Base-by-base conservation (phyloP, 1,139 yeast species). In the Martiniozyma asiatica region DNA sequence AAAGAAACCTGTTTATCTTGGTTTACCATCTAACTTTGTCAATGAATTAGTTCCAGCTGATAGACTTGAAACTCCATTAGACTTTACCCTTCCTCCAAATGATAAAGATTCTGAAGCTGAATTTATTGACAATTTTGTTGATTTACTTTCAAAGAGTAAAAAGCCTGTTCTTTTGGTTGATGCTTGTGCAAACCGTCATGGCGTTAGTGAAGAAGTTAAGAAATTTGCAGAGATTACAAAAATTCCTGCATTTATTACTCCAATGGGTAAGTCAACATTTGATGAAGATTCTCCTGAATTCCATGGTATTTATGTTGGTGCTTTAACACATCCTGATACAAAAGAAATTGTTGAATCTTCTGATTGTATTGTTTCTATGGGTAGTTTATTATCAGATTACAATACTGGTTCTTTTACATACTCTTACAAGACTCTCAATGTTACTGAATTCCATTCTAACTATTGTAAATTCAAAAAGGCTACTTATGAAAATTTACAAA, bases 391-490 rank as follows among this genome's bases (percentile, higher is more conserved):
- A 49, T 80, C 93, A 27, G 94, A 82, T 58, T 82, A 78, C 70
- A 81, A 80, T 65, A 81, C 94, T 35, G 93, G 93, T 51, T 77
- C 92, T 12, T 81, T 81, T 67, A 73, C 89, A 20, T 82, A 81
- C 62, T 68, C 77, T 35, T 79, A 79, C 65, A 65, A 71, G 51
- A 80, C 94, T 43, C 73, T 68, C 55, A 80, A 80, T 62, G 67
- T 80, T 43, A 71, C 82, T 42, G 94, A 82, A 61, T 77, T 82
- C 71, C 94, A 82, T 59, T 78, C 93, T n/a, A 87, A 80, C 59
- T 69, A 76, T 63, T 73, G 78, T 51, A 78, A 78, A 61, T 72
- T 81, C 55, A 73, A 68, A 53, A 71, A 63, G 45, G 93, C 93
- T 33, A 65, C 73, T 20, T 82, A 73, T 71, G 77, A 79, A 40